Evolutionary conservation across 2,329 filamentous ascomycete species (phyloP), one percentile per base, ranked within the genome.

Genomic region (Lachnellula hyalina): DNA sequence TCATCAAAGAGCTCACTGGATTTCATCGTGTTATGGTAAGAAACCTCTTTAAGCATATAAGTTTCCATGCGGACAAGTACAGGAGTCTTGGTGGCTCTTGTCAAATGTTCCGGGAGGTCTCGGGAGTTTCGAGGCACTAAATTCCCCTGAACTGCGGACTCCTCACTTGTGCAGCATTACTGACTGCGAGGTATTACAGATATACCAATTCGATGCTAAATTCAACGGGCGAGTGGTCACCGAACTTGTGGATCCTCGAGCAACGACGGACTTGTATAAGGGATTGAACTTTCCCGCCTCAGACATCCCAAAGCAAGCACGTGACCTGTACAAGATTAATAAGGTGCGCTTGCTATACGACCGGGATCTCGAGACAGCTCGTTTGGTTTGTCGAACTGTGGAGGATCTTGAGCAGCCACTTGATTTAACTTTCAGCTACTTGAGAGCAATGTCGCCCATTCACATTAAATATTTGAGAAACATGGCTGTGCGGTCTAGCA

Each of bases 401-500:
- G 80, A 90, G 69, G 89, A 94, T 63, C 74, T 94, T 8, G 85
- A 90, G 48, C 76, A 70, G 0, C 90, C 91, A 0, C 71, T 96
- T 4, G 90, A 96, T 68, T 84, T 96, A 14, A 64, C 66, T 35
- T 65, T 55, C 70, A 94, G 88, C 1, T 87, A 95, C 66, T 79
- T 96, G 1, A 83, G 91, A 52, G 90, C 92, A 59, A 96, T 96
- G 83, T 95, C 90, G 1, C 90, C 91, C 0, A 92, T 96, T 42
- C 90, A 94, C 66, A 71, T 96, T 52, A 95, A 95, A 66, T 96
- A 96, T 63, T 76, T 96, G 3, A 80, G 75, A 5, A 91, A 96
- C 67, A 96, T 96, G 91, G 86, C 85, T 7, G 90, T 96, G 0
- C 84, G 90, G n/a, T 90, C 90, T 0, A 96, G 90, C 60, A 96